Percentiles rank a stretch among this genome's conserved stretches.
phyloP scores from a whole-genome alignment of 139 green algal species.

The Chlamydomonas sp. region DNA sequence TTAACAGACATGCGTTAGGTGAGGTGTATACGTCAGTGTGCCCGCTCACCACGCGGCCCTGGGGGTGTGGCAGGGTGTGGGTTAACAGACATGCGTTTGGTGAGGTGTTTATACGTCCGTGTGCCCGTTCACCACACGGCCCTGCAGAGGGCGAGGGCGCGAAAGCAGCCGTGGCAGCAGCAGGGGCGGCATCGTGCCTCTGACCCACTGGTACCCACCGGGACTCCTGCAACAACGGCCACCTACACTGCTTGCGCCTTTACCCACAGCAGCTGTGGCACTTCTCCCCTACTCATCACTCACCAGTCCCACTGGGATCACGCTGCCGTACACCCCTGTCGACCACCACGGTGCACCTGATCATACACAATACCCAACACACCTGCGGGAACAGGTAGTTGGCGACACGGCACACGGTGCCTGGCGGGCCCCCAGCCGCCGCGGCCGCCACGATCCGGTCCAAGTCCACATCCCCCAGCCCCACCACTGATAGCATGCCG shows the following conservation, averaged over 20 bases:
- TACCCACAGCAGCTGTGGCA: too few species aligned
- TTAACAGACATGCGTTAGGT: too few species aligned
- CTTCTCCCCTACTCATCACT: too few species aligned
- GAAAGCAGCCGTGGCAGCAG: too few species aligned
- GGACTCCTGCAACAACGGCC: too few species aligned
- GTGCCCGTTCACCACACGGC: conserved; percentile 75
- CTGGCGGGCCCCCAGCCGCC: background rate
- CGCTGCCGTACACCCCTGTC: too few species aligned
- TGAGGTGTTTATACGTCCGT: conserved; percentile 26
- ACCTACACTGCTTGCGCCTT: too few species aligned
- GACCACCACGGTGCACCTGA: background rate
- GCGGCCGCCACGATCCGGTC: conserved; percentile 50
- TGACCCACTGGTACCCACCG: too few species aligned
- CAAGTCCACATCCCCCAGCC: conserved; percentile 80
- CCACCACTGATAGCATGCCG: conserved; percentile 93
- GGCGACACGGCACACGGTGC: conserved; percentile 61
- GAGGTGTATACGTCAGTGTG: conserved; percentile 57
- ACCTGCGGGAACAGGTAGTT: conserved; percentile 92
- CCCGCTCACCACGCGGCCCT: conserved; percentile 86
- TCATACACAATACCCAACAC: background rate
- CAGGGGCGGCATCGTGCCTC: too few species aligned
- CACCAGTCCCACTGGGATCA: too few species aligned
- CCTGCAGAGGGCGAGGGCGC: too few species aligned
- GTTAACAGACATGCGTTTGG: too few species aligned
- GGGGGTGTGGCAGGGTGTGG: background rate